Conservation (phyloP, 2,329 filamentous ascomycete genomes). For the Pseudogymnoascus sp. region DNA sequence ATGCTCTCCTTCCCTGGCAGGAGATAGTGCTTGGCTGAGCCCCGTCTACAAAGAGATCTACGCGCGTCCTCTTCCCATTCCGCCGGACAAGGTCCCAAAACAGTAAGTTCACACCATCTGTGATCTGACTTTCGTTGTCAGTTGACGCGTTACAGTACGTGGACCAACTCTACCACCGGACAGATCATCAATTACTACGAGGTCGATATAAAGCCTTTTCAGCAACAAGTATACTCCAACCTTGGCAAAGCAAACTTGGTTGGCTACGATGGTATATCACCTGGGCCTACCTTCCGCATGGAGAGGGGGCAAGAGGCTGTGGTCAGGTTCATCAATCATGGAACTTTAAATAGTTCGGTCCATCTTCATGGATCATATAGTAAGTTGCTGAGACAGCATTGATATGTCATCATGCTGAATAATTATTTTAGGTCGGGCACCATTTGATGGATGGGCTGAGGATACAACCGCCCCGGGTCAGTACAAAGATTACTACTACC, state of each 20-base stretch:
- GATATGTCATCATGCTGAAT: neutral
- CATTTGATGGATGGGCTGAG: slow-evolving; percentile 49
- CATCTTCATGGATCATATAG: slow-evolving; percentile 51
- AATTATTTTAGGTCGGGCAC: slow-evolving; percentile 20
- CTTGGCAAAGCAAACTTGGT: slow-evolving; percentile 35
- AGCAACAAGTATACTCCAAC: slow-evolving; percentile 39
- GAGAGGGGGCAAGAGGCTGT: slow-evolving; percentile 45
- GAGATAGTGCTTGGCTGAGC: neutral
- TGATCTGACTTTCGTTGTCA: no score
- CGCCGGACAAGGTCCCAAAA: slow-evolving; percentile 1
- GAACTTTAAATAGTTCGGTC: slow-evolving; percentile 31
- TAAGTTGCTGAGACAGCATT: no score
- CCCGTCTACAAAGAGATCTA: slow-evolving; percentile 22
- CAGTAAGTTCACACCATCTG: neutral
- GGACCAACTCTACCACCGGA: slow-evolving; percentile 16
- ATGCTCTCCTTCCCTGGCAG: neutral
- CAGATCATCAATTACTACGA: slow-evolving; percentile 41
- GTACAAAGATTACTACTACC: slow-evolving; percentile 59
- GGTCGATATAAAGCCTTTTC: slow-evolving; percentile 36
- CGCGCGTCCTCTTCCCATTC: slow-evolving; percentile 20
- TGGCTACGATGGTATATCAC: slow-evolving; percentile 50
- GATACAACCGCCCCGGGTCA: slow-evolving; percentile 44
- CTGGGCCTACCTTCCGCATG: slow-evolving; percentile 48
- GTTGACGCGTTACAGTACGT: no score
- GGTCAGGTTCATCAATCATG: slow-evolving; percentile 28